Conservation (phyloP, 2,329 filamentous ascomycete species). For the Trichoderma pleuroti region DNA sequence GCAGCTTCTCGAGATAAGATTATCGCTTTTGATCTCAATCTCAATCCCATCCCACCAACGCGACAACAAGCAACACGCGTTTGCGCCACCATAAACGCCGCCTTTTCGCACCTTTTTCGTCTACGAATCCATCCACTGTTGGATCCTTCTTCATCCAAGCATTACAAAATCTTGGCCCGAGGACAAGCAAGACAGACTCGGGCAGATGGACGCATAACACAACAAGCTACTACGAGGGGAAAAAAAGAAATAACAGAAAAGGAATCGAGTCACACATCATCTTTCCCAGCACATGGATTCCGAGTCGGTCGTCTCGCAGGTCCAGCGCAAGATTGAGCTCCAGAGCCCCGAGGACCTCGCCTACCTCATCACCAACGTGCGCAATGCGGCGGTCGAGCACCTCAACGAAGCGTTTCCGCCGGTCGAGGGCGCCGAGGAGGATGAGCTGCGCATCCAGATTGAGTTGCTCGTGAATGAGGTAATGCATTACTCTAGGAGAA, state of each 20-base stretch:
- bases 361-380: conserved; percentile 67
- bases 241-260: neutral
- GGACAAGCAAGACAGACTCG: neutral
- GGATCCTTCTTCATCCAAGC: too few relatives aligned
- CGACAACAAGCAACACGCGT: conserved; percentile 3
- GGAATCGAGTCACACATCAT: neutral
- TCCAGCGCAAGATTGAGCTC: conserved; percentile 74
- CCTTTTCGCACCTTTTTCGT: too few relatives aligned
- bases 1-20: neutral
- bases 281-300: conserved; percentile 31
- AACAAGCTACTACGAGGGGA: neutral
- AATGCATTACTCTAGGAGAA: neutral
- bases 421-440: conserved; percentile 49
- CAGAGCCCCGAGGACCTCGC: conserved; percentile 70
- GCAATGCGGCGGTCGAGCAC: conserved; percentile 63
- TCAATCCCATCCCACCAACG: conserved; percentile 12
- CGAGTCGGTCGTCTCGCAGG: conserved; percentile 35
- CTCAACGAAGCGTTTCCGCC: conserved; percentile 67
- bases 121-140: neutral
- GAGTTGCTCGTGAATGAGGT: conserved; percentile 60
- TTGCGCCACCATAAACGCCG: neutral
- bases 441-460: conserved; percentile 56
- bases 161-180: neutral
- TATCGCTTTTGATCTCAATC: neutral
- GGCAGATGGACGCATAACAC: neutral